Evolutionary conservation across 208 protist genomes (phyloP).

Genomic region (Naegleria lovaniensis): DNA sequence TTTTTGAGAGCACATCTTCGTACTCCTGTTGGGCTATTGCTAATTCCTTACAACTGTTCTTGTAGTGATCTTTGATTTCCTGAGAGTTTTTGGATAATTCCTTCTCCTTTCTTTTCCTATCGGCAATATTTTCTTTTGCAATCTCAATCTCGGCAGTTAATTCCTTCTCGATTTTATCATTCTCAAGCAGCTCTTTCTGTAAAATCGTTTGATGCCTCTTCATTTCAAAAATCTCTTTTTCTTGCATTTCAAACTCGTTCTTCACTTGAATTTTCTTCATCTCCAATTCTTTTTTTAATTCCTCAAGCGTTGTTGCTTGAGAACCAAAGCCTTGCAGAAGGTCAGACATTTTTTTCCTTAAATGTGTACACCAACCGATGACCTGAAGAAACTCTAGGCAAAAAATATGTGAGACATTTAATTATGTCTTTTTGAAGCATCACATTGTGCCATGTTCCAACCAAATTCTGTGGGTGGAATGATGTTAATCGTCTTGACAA

Average conservation of each 20-base stretch:
- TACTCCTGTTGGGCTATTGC: background rate
- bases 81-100: background rate
- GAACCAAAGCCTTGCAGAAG: background rate
- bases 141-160: background rate
- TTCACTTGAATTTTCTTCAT: background rate
- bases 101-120: constrained; percentile 1
- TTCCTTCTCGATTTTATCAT: constrained; percentile 12
- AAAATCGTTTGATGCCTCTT: background rate
- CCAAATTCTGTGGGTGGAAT: background rate
- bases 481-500: background rate
- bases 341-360: background rate
- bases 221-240: background rate
- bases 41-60: background rate
- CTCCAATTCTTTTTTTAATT: background rate
- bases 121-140: background rate
- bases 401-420: too few species aligned
- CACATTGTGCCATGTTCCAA: background rate
- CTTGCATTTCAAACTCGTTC: background rate
- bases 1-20: background rate
- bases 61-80: background rate
- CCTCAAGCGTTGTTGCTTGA: background rate
- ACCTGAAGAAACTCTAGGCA: too few species aligned
- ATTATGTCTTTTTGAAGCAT: background rate
- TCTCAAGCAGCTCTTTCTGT: background rate
- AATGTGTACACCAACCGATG: too few species aligned